Conservation (phyloP, 257 asterid species). For the Galeopsis tetrahit region DNA sequence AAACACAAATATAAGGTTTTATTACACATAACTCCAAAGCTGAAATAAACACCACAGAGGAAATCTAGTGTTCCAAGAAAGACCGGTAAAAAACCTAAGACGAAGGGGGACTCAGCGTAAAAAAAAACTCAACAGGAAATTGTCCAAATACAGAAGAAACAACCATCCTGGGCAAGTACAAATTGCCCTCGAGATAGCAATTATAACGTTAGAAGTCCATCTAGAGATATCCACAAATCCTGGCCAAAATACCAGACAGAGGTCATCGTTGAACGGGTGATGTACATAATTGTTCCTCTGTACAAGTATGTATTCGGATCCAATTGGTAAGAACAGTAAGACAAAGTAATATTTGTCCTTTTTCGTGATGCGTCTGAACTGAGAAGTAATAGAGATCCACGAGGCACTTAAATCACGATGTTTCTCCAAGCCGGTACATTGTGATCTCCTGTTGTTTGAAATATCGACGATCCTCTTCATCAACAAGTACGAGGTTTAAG, state of each 20-base stretch:
- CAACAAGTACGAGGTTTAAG: slow-evolving; percentile 96
- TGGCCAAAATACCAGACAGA: slow-evolving; percentile 31
- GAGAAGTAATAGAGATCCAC: slow-evolving; percentile 29
- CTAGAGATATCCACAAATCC: slow-evolving; percentile 32
- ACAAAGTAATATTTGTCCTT: slow-evolving; percentile 28
- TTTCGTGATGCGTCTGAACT: slow-evolving; percentile 26
- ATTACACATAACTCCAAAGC: neutral
- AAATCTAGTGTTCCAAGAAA: slow-evolving; percentile 6
- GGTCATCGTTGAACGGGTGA: slow-evolving; percentile 34
- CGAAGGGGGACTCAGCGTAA: neutral
- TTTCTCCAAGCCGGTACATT: slow-evolving; percentile 73
- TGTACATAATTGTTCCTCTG: slow-evolving; percentile 49
- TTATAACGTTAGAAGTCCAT: slow-evolving; percentile 16
- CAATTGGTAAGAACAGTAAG: slow-evolving; percentile 33
- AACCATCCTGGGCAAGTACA: slow-evolving; percentile 8
- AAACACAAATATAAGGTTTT: neutral
- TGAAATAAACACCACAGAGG: slow-evolving; percentile 4
- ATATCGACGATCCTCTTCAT: slow-evolving; percentile 96
- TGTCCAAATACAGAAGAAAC: neutral
- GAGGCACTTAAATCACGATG: slow-evolving; percentile 47
- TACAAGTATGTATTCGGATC: slow-evolving; percentile 43
- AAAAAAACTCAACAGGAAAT: neutral
- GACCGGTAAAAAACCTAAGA: neutral
- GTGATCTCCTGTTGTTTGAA: slow-evolving; percentile 97
- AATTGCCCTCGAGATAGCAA: slow-evolving; percentile 12